A percentile compares a stretch with the other conserved stretches of the same genome.
Evolutionary conservation across 371 early-diverging fungal genomes (phyloP).

Genomic region (Mortierella sp.): DNA sequence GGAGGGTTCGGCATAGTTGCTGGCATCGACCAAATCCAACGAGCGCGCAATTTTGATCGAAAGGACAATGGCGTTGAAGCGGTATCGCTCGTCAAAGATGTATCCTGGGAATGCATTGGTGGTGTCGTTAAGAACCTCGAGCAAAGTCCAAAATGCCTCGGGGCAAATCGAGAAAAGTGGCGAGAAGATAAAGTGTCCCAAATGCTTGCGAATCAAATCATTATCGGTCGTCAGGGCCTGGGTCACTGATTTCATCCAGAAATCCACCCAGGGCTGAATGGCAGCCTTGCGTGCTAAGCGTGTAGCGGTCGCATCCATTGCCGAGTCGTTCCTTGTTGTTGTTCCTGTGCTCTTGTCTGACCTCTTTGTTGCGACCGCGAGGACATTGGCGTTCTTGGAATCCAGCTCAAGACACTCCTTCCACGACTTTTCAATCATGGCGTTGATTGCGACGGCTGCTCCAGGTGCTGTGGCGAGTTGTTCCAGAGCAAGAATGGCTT

Average conservation of each 20-base stretch:
- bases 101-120: constrained; percentile 29
- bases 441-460: constrained; percentile 65
- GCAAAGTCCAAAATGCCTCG: constrained; percentile 55
- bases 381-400: constrained; percentile 28
- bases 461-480: constrained; percentile 77
- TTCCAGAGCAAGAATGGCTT: constrained; percentile 72
- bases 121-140: constrained; percentile 35
- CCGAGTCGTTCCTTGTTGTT: not conserved
- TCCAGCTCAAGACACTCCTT: constrained; percentile 59
- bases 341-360: not conserved
- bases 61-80: constrained; percentile 51
- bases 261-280: constrained; percentile 50
- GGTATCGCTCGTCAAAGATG: constrained; percentile 40
- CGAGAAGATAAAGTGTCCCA: constrained; percentile 55
- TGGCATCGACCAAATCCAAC: constrained; percentile 70
- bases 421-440: constrained; percentile 52
- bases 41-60: constrained; percentile 66
- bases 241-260: constrained; percentile 57
- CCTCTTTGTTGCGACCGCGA: not conserved
- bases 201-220: constrained; percentile 55
- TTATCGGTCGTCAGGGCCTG: constrained; percentile 55
- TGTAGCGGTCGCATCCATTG: constrained; percentile 4
- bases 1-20: constrained; percentile 54
- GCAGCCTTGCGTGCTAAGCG: constrained; percentile 27
- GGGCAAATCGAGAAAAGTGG: constrained; percentile 47